Conservation (phyloP, 345 rosid species). For the Populus ilicifolia region DNA sequence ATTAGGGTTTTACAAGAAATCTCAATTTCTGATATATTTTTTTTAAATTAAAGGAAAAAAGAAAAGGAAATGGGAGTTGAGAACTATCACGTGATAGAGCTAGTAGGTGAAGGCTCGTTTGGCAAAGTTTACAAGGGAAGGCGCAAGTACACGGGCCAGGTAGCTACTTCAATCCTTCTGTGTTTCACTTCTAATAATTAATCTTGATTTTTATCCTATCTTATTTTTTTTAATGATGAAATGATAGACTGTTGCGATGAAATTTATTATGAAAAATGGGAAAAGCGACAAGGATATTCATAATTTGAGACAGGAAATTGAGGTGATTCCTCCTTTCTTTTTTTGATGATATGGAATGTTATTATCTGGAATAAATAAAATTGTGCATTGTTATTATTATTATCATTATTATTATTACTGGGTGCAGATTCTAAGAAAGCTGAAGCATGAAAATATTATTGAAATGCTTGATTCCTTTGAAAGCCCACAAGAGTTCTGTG, state of each 20-base stretch:
- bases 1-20: background rate
- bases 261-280: slow-evolving; percentile 92
- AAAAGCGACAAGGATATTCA: slow-evolving; percentile 88
- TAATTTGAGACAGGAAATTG: slow-evolving; percentile 90
- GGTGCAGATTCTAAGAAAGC: slow-evolving; percentile 75
- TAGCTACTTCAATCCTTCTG: slow-evolving; percentile 10
- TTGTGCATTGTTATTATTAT: no score
- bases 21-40: no score
- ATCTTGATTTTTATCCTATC: background rate
- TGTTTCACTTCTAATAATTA: background rate
- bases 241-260: slow-evolving; percentile 90
- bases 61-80: slow-evolving; percentile 62
- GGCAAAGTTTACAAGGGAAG: slow-evolving; percentile 95
- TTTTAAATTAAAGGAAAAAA: background rate
- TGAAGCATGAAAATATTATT: slow-evolving; percentile 90
- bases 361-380: no score
- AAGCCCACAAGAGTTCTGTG: slow-evolving; percentile 90
- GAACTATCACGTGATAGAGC: slow-evolving; percentile 88
- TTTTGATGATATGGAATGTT: background rate
- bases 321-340: slow-evolving; percentile 37
- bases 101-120: slow-evolving; percentile 95
- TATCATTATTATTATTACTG: background rate
- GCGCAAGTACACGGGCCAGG: slow-evolving; percentile 85
- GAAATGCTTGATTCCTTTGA: slow-evolving; percentile 98
- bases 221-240: slow-evolving; percentile 9